Evolutionary conservation across 768 basidiomycete genomes (phyloP), one percentile per base, ranked within the genome.

Genomic region (Boletus reticulatus): DNA sequence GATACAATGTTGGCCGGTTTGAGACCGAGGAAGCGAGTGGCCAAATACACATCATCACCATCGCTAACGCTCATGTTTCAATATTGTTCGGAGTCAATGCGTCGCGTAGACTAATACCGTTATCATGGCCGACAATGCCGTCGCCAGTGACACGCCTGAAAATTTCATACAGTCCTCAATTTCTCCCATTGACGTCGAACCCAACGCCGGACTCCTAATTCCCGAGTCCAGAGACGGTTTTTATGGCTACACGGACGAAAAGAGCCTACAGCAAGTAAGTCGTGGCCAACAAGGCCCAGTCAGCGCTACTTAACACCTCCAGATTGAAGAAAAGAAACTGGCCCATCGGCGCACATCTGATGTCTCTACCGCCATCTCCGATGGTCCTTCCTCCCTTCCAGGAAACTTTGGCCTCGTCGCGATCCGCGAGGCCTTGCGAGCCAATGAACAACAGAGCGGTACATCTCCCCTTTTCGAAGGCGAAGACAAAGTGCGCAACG

Each of bases 241-340:
- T 71, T 93, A 88, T 67, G 85, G 85, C 10, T 93, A 93, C 69
- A 76, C 76, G 20, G 89, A 93, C 61, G 92, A 92, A 73, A 88
- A 87, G 64, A 84, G 74, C 36, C 77, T 88, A 31, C 84, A 85
- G 62, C 87, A 89, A 60, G 89, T 89, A 74, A 59, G 81, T 78
- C 20, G 22, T 53, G 22, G 41, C 20, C 27, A 34, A 46, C 37
- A 43, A 50, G 47, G 24, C 57, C 45, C 22, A 32, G 41, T 42
- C 48, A 50, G 27, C 41, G 20, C 46, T 52, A 45, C 20, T 53
- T 31, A 53, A 47, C n/a, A 31, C 41, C 31, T 32, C 32, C 50
- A 92, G 89, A 88, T 90, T 54, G 87, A 89, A 65, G 88, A 85
- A 67, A 91, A 88, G 62, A 79, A 78, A 58, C 81, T 78, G 76